Base-by-base conservation (phyloP, 2,329 filamentous ascomycete genomes). In the Sclerotinia minor region DNA sequence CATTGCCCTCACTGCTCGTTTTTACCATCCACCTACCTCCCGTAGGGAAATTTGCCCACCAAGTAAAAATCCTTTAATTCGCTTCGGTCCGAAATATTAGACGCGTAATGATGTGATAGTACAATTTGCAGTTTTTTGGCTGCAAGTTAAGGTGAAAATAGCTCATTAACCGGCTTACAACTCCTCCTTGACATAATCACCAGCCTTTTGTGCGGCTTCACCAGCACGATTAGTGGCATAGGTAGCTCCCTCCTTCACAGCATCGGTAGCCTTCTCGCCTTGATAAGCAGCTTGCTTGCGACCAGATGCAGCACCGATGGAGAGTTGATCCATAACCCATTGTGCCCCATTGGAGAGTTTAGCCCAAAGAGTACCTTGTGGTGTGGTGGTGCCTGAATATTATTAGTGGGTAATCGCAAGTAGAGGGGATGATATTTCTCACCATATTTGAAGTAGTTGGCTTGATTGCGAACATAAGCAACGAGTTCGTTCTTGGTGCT, bases 371-470 rank as follows among this genome's bases (percentile, higher is more conserved):
- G 89, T 91, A 64, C 83, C 86, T 63, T 84, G 80, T 19, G 91
- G 89, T 38, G 84, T 84, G 11, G 83, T 85, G 6, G 89, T 91
- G 64, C 67, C 67, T 68, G 26, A 26, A 21, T 32, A 35, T 4
- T 32, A 44, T 68, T 54, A 68, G 61, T 21, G 21, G 21, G 52
- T 15, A 47, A 58, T 35, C 32, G 38, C 13, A 26, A 26, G 24
- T 24, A n/a, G 8, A 26, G n/a, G 38, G n/a, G 15, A 17, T 9
- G 0, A 54, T 38, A 21, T 0, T 26, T 13, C 67, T 60, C 38
- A 68, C 91, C 91, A 74, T 94, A 91, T 75, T 85, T 86, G 82
- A 92, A 94, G 78, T 89, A 93, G 29, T 89, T 91, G 29, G 86
- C 84, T 74, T 93, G 89, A 77, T 88, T 89, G 72, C 90, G 87